A percentile compares a stretch with the other conserved stretches of the same genome.
Conservation (phyloP, 768 basidiomycete species). For the Leccinum barrowsii region DNA sequence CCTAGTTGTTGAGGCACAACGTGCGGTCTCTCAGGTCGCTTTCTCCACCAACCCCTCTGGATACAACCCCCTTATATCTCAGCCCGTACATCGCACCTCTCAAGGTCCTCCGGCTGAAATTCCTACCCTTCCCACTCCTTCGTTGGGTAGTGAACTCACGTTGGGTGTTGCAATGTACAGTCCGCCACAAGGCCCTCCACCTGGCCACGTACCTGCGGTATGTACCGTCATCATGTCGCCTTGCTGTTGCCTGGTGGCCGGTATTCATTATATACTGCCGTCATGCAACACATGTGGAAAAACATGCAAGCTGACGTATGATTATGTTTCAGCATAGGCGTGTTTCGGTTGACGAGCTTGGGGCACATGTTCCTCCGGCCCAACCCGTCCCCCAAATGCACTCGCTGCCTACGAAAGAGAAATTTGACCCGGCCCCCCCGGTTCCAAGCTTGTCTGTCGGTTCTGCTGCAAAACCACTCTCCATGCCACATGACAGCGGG, state of each 20-base stretch:
- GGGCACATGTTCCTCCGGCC: constrained; percentile 8
- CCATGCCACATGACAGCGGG: constrained; percentile 7
- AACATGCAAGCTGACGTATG: constrained; percentile 12
- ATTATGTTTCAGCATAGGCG: constrained; percentile 14
- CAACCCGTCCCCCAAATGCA: constrained; percentile 44
- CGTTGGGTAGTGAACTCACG: constrained; percentile 30
- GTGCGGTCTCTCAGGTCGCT: constrained; percentile 48
- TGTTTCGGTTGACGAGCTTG: constrained; percentile 28
- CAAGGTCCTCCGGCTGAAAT: constrained; percentile 2
- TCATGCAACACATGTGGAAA: constrained; percentile 9
- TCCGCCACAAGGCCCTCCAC: constrained; percentile 10
- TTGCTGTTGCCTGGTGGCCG: constrained; percentile 22
- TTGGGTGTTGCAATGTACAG: constrained; percentile 14
- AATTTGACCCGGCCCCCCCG: constrained; percentile 26
- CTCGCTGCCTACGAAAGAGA: constrained; percentile 55
- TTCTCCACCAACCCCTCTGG: constrained; percentile 41
- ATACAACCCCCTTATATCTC: constrained; percentile 1
- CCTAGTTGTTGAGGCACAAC: constrained; percentile 61
- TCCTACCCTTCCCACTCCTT: constrained; percentile 32
- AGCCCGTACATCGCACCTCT: not conserved
- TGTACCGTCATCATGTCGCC: constrained; percentile 11
- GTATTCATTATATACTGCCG: constrained; percentile 4
- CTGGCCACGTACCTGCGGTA: constrained; percentile 15
- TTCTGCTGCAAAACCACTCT: not conserved
- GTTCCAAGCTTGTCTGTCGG: constrained; percentile 9